Evolutionary conservation across 345 rosid genomes (phyloP).

Genomic region (Eucalyptus erythrocorys): DNA sequence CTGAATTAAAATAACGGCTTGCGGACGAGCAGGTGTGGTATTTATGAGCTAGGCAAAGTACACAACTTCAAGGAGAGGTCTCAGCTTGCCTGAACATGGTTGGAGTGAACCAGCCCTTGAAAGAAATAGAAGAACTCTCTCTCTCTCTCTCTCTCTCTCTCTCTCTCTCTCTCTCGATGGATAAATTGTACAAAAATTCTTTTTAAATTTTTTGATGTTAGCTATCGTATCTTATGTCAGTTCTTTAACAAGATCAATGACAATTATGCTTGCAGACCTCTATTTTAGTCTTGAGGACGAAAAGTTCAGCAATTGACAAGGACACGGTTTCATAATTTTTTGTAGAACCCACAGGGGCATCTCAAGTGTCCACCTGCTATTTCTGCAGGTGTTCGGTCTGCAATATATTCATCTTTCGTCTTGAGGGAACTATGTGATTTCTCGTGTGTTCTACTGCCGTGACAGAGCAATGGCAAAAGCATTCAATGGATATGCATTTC

Average conservation of each 20-base stretch:
- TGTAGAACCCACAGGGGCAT: neutral
- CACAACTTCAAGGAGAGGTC: neutral
- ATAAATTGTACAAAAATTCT: neutral
- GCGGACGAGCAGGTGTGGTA: neutral
- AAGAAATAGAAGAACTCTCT: neutral
- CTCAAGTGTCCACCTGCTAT: neutral
- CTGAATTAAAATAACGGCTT: neutral
- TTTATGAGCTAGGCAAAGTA: neutral
- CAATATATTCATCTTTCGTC: neutral
- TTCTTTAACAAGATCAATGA: neutral
- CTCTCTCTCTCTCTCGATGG: neutral
- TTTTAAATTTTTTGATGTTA: neutral
- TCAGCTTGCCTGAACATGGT: neutral
- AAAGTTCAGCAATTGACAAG: neutral
- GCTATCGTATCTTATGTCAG: neutral
- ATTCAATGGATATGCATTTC: constrained; percentile 10
- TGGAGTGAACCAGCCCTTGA: neutral
- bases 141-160: neutral
- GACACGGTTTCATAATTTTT: neutral
- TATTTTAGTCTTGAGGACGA: neutral
- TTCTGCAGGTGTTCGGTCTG: neutral
- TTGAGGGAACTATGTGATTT: neutral
- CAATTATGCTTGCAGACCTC: neutral
- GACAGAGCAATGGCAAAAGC: constrained; percentile 27
- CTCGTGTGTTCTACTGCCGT: neutral